Evolutionary conservation across 2,329 filamentous ascomycete genomes (phyloP).

Genomic region (Karstenula rhodostoma): DNA sequence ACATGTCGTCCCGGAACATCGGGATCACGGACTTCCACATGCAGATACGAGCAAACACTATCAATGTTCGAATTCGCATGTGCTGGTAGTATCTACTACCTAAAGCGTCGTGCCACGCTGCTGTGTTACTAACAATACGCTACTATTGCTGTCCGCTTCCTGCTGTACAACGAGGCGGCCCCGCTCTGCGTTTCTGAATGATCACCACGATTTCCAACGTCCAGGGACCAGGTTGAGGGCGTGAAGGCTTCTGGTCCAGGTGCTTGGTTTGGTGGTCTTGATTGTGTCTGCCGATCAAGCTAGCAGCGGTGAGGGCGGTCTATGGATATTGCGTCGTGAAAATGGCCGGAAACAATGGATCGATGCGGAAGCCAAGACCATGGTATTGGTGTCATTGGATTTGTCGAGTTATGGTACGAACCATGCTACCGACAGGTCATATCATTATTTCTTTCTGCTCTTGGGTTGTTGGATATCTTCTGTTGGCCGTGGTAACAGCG

Average conservation of each 20-base stretch:
- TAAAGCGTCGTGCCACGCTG: slow-evolving; percentile 5
- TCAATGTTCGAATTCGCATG: neutral
- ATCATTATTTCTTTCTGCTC: too few relatives aligned
- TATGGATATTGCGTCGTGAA: neutral
- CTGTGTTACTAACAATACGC: neutral
- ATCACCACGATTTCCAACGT: neutral
- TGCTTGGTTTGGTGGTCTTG: neutral
- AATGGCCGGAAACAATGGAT: neutral
- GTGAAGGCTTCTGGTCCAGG: neutral
- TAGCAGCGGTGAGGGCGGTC: neutral
- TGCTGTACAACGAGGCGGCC: slow-evolving; percentile 1
- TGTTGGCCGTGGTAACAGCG: neutral
- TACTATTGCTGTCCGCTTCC: neutral
- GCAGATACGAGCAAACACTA: neutral
- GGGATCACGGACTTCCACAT: neutral
- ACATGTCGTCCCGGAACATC: too few relatives aligned
- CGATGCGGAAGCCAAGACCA: neutral
- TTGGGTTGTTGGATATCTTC: neutral
- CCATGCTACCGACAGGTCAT: too few relatives aligned
- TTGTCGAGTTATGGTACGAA: neutral
- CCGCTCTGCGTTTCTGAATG: neutral
- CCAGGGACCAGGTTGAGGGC: neutral
- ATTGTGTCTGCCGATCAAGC: neutral
- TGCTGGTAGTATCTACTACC: slow-evolving; percentile 2
- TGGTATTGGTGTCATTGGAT: neutral